Percentiles rank a stretch among this genome's conserved stretches.
These are phyloP conservation scores for Artomyces pyxidatus DNA, from an alignment of 768 basidiomycete genomes.

Conservation along the genomic window DNA sequence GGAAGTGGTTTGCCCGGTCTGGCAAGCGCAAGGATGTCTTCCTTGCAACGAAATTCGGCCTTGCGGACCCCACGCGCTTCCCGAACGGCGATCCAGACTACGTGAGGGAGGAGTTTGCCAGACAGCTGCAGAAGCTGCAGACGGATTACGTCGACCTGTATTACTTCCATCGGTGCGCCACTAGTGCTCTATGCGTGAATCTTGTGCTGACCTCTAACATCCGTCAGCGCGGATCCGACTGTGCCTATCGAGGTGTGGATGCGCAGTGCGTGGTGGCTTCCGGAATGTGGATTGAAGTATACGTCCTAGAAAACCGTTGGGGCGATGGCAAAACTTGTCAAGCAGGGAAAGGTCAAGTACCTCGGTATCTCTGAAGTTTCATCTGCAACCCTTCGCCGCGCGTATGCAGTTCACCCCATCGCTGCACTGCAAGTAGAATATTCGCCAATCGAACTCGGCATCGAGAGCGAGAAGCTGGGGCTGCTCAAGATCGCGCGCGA, in stretches of 20 bases:
- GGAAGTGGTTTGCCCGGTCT: constrained; percentile 40
- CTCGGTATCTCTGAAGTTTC: constrained; percentile 31
- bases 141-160: constrained; percentile 31
- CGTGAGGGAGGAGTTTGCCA: constrained; percentile 28
- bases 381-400: constrained; percentile 24
- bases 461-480: constrained; percentile 20
- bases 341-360: constrained; percentile 28
- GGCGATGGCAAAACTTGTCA: background rate
- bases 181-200: constrained; percentile 5
- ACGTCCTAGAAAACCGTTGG: background rate
- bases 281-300: too few species aligned
- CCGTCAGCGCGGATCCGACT: constrained; percentile 15
- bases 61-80: constrained; percentile 16
- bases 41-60: constrained; percentile 53
- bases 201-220: constrained; percentile 1
- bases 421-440: constrained; percentile 26
- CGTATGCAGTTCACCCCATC: constrained; percentile 26
- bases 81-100: constrained; percentile 33
- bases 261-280: too few species aligned
- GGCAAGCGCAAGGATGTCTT: constrained; percentile 47
- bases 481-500: constrained; percentile 23
- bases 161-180: constrained; percentile 31
- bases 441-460: constrained; percentile 23
- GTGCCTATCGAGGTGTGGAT: constrained; percentile 21
- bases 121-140: constrained; percentile 30